These are phyloP conservation scores for Allium sativum DNA, from an alignment of 106 monocot genomes.

Conservation along the genomic window DNA sequence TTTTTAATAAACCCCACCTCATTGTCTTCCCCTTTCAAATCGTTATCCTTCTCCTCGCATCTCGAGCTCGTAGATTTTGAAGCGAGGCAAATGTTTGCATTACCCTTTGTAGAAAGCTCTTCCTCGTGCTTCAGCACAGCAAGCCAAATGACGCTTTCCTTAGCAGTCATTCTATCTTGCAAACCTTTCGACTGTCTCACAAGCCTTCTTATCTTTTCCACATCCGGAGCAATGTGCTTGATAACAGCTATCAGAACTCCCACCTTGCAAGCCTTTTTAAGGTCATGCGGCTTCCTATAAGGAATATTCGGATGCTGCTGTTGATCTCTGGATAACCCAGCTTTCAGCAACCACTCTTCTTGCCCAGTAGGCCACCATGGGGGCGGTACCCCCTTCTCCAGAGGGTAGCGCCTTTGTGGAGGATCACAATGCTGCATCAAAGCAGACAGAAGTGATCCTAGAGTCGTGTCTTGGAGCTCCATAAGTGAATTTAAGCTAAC, in stretches of 20 bases:
- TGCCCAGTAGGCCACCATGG: constrained; percentile 22
- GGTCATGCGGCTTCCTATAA: constrained; percentile 24
- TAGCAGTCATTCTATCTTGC: constrained; percentile 26
- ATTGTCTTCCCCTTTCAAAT: constrained; percentile 27
- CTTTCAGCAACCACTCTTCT: constrained; percentile 13
- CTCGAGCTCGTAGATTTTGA: constrained; percentile 2
- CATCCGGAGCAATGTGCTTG: constrained; percentile 23
- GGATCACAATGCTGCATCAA: constrained; percentile 28
- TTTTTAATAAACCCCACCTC: constrained; percentile 32
- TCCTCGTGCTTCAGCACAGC: constrained; percentile 35
- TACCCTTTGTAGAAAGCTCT: constrained; percentile 23
- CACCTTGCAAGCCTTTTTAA: constrained; percentile 23
- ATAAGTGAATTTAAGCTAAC: constrained; percentile 12
- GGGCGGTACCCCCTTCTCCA: constrained; percentile 21
- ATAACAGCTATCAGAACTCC: constrained; percentile 19
- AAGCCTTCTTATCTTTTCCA: constrained; percentile 20
- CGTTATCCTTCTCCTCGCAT: constrained; percentile 10
- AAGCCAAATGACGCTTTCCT: constrained; percentile 19
- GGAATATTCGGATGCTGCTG: constrained; percentile 8
- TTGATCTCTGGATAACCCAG: constrained; percentile 1
- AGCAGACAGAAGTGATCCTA: constrained; percentile 17
- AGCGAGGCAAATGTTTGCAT: constrained; percentile 23
- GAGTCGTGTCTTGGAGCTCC: constrained; percentile 22
- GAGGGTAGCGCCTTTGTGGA: constrained; percentile 15
- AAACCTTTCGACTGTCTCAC: constrained; percentile 23